Evolutionary conservation across 352 stramenopile genomes (phyloP).

Genomic region (Phytopythium vexans): DNA sequence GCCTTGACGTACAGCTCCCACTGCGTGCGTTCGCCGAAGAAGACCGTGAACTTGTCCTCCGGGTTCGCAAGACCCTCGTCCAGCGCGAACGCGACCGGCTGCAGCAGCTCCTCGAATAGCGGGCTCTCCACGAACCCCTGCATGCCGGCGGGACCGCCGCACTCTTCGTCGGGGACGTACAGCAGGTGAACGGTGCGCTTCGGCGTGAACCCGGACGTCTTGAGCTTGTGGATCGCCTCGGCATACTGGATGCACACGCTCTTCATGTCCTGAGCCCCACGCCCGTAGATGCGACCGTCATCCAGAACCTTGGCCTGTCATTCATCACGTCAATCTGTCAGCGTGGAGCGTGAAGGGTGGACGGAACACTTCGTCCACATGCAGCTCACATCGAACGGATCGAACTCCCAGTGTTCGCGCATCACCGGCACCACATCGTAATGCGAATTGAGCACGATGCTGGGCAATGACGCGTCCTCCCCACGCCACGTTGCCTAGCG

Average conservation of each 20-base stretch:
- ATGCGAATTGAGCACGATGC: slow-evolving; percentile 94
- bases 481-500: slow-evolving; percentile 78
- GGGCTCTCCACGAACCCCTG: slow-evolving; percentile 82
- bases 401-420: slow-evolving; percentile 83
- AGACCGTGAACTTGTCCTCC: slow-evolving; percentile 90
- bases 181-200: slow-evolving; percentile 89
- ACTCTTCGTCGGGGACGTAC: slow-evolving; percentile 93
- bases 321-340: background rate
- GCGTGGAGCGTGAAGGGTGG: background rate
- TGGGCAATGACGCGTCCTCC: slow-evolving; percentile 74
- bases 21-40: slow-evolving; percentile 94
- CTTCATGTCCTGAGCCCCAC: slow-evolving; percentile 96
- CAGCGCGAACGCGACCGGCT: slow-evolving; percentile 88
- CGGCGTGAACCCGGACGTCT: slow-evolving; percentile 63
- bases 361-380: background rate
- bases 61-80: slow-evolving; percentile 94
- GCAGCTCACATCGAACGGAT: slow-evolving; percentile 83
- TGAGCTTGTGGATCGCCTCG: slow-evolving; percentile 84
- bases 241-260: slow-evolving; percentile 96
- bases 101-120: slow-evolving; percentile 78
- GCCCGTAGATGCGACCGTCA: slow-evolving; percentile 91
- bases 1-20: slow-evolving; percentile 91
- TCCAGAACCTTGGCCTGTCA: slow-evolving; percentile 70
- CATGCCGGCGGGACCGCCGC: slow-evolving; percentile 92
- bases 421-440: slow-evolving; percentile 96